Evolutionary conservation across 2,329 filamentous ascomycete genomes (phyloP), one percentile per base, ranked within the genome.

Genomic region (Anthostomella pinea): DNA sequence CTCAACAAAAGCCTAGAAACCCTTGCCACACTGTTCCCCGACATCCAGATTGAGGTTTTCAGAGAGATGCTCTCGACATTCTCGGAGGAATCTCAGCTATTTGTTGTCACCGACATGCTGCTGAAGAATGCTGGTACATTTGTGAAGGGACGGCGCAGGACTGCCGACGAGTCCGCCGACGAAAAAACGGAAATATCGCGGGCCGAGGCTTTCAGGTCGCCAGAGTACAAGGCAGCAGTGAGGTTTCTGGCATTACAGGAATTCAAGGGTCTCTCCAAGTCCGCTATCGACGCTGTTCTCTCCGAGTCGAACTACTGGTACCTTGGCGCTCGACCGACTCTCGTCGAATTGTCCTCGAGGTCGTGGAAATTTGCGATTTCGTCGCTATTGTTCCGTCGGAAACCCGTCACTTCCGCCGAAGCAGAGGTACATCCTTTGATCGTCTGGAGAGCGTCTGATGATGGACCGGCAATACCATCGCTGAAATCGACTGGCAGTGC

Each of bases 241-340:
- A 79, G 78, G 55, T 63, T 67, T n/a, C 67, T 86, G 16, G 75
- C 85, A 16, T 83, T 79, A 60, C 75, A 80, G 38, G 87, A 93
- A 61, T 93, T 91, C 66, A 83, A 80, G 52, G 83, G 81, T 14
- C 66, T 91, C 26, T 81, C 83, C 9, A 76, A 77, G 39, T 86
- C 84, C 2, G 81, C 85, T 3, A 84, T 91, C 62, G 79, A 82
- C 54, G 86, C 83, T 7, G 85, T 93, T 6, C 73, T 93, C 30
- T 86, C 85, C 32, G 87, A 93, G 60, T 79, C 76, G 54, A 93
- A 93, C 63, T 81, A 86, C 62, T 85, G 82, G 7, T 93, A 91
- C 53, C 78, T 83, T 15, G 75, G 82, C 19, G 81, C 85, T 9
- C 75, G 86, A 22, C 77, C 75, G 11, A 85, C 82, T 2, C 74